These are phyloP conservation scores for Pseudisothecium myosuroides DNA, from an alignment of 225 moss, liverwort and hornwort genomes.

Conservation along the genomic window DNA sequence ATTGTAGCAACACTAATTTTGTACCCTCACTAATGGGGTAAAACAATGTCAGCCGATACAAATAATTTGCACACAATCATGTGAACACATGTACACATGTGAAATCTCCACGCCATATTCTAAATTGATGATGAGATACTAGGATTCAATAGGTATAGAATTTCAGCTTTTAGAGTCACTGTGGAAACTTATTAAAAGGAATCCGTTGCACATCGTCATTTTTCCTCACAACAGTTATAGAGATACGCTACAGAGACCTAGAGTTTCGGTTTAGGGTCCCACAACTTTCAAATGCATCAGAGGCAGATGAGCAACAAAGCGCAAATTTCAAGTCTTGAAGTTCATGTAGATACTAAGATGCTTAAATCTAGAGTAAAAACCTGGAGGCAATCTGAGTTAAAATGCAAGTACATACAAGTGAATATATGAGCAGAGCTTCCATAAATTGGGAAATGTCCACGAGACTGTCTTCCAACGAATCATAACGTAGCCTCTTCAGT, in stretches of 20 bases:
- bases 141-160: background rate
- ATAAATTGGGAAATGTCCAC: slow-evolving; percentile 16
- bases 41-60: background rate
- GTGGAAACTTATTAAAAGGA: no score
- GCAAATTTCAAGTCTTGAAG: no score
- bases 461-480: background rate
- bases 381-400: background rate
- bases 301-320: no score
- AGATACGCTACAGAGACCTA: no score
- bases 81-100: background rate
- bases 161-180: no score
- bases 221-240: no score
- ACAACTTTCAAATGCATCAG: no score
- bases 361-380: background rate
- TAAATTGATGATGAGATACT: background rate
- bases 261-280: no score
- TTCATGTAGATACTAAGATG: no score
- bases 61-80: background rate
- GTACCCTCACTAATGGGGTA: background rate
- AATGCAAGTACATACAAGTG: background rate
- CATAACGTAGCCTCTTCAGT: background rate
- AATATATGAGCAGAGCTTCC: slow-evolving; percentile 19
- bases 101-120: background rate
- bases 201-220: no score
- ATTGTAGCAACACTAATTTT: background rate